Base-by-base conservation (phyloP, 805 yeast species). In the Hanseniaspora valbyensis region DNA sequence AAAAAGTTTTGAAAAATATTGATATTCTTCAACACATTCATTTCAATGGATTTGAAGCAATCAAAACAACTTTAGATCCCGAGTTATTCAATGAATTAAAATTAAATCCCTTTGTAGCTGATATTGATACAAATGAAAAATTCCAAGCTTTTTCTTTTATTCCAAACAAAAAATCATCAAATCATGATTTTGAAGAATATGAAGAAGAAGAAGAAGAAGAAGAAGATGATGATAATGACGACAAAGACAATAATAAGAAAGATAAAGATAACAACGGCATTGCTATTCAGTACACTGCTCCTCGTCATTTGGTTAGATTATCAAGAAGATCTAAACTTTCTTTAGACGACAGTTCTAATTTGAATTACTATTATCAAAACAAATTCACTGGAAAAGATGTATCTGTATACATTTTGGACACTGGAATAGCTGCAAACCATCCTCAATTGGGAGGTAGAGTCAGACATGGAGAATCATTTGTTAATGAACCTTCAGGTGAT, bases 361-460 rank as follows among this genome's bases (percentile, higher is more conserved):
- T 67, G 19, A 61, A 70, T 14, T 83, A 76, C 59, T 66, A 67
- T 53, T 83, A 73, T 57, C 75, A 77, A 42, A 60, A 60, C 0
- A 62, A 65, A 0, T 62, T 62, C 24, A 62, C 64, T 41, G 95
- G 95, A 0, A 67, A 68, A 48, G 76, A 73, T 38, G 83, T 85
- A 2, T 74, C 75, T 51, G 90, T 81, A 0, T 88, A 88, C 61
- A 76, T 89, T 40, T 71, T 87, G 50, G 96, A 88, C 64, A 83
- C 95, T 2, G 96, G 97, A 13, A 78, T 83, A n/a, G 67, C 66
- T 55, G 69, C 69, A 12, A 71, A 69, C 6, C 81, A 79, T 59
- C 76, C 75, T n/a, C 83, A 80, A 38, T 67, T 83, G 59, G 80
- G 74, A 57, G 80, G 78, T 0, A 66, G 90, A 49, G 85, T 81